A percentile compares a stretch with the other conserved stretches of the same genome.
phyloP scores from a whole-genome alignment of 2,329 filamentous ascomycete genomes.

The Colletotrichum tropicicola region DNA sequence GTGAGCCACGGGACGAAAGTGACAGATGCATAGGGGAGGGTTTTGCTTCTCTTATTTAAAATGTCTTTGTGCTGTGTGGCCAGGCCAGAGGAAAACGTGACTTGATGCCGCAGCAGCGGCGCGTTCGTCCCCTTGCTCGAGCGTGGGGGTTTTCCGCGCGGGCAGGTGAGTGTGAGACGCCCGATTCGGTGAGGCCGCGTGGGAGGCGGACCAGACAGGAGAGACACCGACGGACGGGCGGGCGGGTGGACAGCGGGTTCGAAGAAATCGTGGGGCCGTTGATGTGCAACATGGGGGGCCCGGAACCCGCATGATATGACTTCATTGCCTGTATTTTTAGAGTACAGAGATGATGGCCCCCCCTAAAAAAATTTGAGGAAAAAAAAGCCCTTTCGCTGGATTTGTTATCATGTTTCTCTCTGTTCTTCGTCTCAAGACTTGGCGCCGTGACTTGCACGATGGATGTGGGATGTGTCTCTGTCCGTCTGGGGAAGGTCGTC shows the following conservation, averaged over 20 bases:
- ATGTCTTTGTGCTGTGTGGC: not conserved
- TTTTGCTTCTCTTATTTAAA: not conserved
- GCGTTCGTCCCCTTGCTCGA: not conserved
- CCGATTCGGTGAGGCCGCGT: slow-evolving; percentile 1
- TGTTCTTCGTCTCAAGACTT: no score
- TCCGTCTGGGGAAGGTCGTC: no score
- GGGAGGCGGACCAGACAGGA: not conserved
- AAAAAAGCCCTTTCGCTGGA: no score
- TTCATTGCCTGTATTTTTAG: slow-evolving; percentile 9
- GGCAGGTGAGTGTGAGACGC: not conserved
- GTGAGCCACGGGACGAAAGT: not conserved
- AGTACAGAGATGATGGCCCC: no score
- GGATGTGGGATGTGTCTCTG: no score
- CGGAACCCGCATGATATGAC: slow-evolving; percentile 22
- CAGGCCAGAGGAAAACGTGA: not conserved
- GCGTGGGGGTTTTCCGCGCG: slow-evolving; percentile 5
- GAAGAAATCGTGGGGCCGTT: not conserved
- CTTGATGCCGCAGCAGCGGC: not conserved
- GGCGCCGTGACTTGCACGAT: no score
- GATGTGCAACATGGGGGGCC: slow-evolving; percentile 26
- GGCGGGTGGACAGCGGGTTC: not conserved
- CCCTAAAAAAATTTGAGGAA: no score
- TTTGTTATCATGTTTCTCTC: no score
- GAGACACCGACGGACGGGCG: not conserved
- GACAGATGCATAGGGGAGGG: not conserved